Base-by-base conservation (phyloP, 2,329 filamentous ascomycete species). In the Leptographium lundbergii region DNA sequence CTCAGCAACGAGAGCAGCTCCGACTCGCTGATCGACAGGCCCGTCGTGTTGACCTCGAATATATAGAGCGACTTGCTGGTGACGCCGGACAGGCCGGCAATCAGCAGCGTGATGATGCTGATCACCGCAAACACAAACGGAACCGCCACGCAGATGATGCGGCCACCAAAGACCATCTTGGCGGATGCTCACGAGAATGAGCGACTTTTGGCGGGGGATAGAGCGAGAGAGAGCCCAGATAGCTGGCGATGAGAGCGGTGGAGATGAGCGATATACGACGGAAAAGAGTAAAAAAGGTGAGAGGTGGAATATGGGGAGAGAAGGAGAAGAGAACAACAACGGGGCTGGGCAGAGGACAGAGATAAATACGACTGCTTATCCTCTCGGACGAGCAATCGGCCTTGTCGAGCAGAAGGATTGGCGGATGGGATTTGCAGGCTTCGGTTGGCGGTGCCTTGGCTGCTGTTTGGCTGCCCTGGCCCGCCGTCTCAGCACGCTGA, bases 131-230 rank as follows among this genome's bases (percentile, higher is more conserved):
- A 81, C 64, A 82, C 77, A 74, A 96, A 91, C 61, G 92, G 92
- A 76, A 91, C 77, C 73, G 88, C 82, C 74, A 97, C 94, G 75
- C 91, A 96, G 71, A 88, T 77, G 67, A 92, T 83, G 69, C 92
- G 84, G 66, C 89, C 91, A 69, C 81, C 78, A 63, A 70, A 70
- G 59, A 64, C 63, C 69, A 67, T 69, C 59, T 61, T 68, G 58
- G 59, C 42, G 42, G 42, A 45, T 42, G 13, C 19, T 45, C 42
- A 19, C 14, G 42, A n/a, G 42, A n/a, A 45, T 4, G 42, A 45
- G 17, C 1, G 17, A 45, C 42, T 45, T 39, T 39, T 17, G 13
- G 36, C 36, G 36, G 4, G 34, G 34, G 36, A 17, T 17, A 39
- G 13, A 17, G 36, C 36, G 36, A 17, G 36, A 39, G 14, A 36